Evolutionary conservation across 352 stramenopile genomes (phyloP), one percentile per base, ranked within the genome.

Genomic region (Phytophthora niederhauseri): DNA sequence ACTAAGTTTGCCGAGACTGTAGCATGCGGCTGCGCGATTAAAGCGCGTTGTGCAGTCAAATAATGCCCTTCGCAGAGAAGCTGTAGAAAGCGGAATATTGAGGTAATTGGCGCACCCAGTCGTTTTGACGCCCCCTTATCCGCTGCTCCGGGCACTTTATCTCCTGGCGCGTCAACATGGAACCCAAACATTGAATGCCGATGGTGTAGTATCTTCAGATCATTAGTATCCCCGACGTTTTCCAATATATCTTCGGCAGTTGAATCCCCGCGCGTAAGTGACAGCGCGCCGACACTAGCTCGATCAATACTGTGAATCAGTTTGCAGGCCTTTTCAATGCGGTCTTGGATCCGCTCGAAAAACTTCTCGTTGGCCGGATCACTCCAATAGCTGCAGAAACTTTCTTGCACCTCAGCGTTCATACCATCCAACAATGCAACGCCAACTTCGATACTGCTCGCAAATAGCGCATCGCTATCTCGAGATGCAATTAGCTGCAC

Each of bases 331-430:
- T 85, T 88, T 30, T 84, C 80, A 36, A 90, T 85, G 17, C 70
- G 74, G 6, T 66, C 71, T 54, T 80, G 70, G 50, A 91, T 81
- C 24, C 72, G 67, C 43, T 78, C 66, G 51, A 89, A 86, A 64
- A 93, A 93, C 4, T 38, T 57, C n/a, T 62, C 45, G 24, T 80
- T 76, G 1, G 48, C 51, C 5, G 60, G 14, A 15, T 86, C 71
- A 19, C 73, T 54, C 78, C 81, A 91, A 55, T 80, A 83, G 6
- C 55, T 38, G 36, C 80, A 82, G 50, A 93, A 93, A 24, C 65
- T 86, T 43, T 93, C 85, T 65, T 93, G 85, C 1, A 93, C 85
- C 60, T 90, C 76, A 1, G 85, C 81, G 52, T 93, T 93, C 83
- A 93, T 92, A 4, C 83, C 85, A 63, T 92, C 80, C 20, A 93